Conservation (phyloP, 495 filamentous ascomycete genomes). For the Chaetomidium leptoderma region DNA sequence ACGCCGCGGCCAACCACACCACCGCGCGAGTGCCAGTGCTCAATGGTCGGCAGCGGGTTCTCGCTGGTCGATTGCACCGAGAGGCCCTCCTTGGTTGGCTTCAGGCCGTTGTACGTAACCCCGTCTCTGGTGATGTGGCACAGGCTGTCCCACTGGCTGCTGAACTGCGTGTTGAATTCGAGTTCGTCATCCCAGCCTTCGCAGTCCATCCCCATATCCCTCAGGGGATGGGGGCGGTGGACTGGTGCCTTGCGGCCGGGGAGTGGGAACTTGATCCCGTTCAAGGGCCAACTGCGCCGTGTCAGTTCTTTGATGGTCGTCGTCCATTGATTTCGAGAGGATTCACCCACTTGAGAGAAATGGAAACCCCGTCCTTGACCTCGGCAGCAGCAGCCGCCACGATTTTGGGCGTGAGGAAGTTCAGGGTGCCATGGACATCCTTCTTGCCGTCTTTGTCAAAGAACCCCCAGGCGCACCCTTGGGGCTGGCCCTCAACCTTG, state of each 20-base stretch:
- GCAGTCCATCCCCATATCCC: slow-evolving; percentile 32
- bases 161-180: slow-evolving; percentile 69
- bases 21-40: slow-evolving; percentile 43
- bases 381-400: slow-evolving; percentile 50
- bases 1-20: slow-evolving; percentile 56
- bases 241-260: slow-evolving; percentile 50
- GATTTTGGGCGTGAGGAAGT: slow-evolving; percentile 54
- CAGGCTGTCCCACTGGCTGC: slow-evolving; percentile 78
- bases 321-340: background rate
- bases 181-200: slow-evolving; percentile 52
- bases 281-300: slow-evolving; percentile 38
- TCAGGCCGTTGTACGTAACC: slow-evolving; percentile 52
- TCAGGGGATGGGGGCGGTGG: slow-evolving; percentile 49
- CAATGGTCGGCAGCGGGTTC: slow-evolving; percentile 36
- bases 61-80: slow-evolving; percentile 22
- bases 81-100: slow-evolving; percentile 31
- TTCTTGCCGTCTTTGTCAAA: slow-evolving; percentile 59
- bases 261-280: slow-evolving; percentile 45
- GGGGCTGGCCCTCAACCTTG: slow-evolving; percentile 54
- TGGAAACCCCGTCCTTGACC: slow-evolving; percentile 49
- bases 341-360: slow-evolving; percentile 56
- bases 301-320: background rate
- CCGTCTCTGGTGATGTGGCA: slow-evolving; percentile 47
- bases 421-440: slow-evolving; percentile 56
- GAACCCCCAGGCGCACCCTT: slow-evolving; percentile 63